Evolutionary conservation across 1,139 yeast genomes (phyloP).

Genomic region (Wickerhamomyces sp.): DNA sequence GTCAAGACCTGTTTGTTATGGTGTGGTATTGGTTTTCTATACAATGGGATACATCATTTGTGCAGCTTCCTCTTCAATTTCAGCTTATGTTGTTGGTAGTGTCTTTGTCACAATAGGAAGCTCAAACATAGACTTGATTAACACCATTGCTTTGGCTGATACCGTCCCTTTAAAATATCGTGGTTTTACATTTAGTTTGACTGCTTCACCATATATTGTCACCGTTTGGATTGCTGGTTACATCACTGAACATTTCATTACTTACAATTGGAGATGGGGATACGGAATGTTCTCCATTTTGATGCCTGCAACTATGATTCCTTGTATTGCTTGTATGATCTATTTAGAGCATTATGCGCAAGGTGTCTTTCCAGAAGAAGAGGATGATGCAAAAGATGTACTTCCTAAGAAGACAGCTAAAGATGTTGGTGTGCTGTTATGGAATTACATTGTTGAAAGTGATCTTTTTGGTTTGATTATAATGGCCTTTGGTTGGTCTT

Average conservation of each 20-base stretch:
- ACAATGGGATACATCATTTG: constrained; percentile 28
- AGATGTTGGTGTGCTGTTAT: not conserved
- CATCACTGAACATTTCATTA: constrained; percentile 28
- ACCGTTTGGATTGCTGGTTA: constrained; percentile 33
- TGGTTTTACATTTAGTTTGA: constrained; percentile 26
- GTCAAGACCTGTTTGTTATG: constrained; percentile 29
- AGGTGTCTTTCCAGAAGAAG: constrained; percentile 1
- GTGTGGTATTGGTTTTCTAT: constrained; percentile 25
- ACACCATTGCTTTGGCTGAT: constrained; percentile 30
- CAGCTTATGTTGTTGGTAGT: constrained; percentile 30
- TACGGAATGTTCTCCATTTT: constrained; percentile 37
- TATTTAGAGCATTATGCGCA: constrained; percentile 28
- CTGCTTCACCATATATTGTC: constrained; percentile 30
- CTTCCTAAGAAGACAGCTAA: not conserved
- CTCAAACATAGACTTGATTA: constrained; percentile 27
- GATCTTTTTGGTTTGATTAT: constrained; percentile 33
- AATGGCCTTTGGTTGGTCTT: constrained; percentile 33
- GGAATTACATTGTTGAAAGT: constrained; percentile 25
- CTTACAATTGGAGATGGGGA: constrained; percentile 37
- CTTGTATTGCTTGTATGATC: constrained; percentile 28
- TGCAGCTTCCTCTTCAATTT: constrained; percentile 28
- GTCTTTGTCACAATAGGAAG: constrained; percentile 30
- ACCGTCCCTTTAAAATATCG: constrained; percentile 33
- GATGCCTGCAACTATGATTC: constrained; percentile 30
- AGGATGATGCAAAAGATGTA: not conserved